These are phyloP conservation scores for Marasmius oreades DNA, from an alignment of 1,284 basidiomycete genomes.

Conservation along the genomic window DNA sequence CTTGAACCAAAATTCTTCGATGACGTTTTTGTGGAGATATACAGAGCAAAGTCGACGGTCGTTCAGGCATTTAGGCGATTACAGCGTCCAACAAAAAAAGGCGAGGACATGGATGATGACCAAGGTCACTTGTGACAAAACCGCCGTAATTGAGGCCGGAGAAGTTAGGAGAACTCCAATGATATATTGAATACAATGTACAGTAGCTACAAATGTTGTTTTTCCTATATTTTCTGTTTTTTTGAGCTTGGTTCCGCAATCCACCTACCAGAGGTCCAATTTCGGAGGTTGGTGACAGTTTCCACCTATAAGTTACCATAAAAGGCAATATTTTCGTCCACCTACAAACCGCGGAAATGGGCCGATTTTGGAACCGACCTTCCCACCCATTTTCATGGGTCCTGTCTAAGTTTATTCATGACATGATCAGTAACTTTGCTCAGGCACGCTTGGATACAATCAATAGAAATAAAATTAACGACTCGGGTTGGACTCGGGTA, in stretches of 20 bases:
- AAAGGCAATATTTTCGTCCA: too few species aligned
- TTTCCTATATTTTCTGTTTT: background rate
- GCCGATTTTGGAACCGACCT: background rate
- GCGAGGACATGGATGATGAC: background rate
- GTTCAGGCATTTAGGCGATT: background rate
- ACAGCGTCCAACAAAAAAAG: background rate
- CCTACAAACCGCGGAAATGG: background rate
- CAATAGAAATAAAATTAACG: too few species aligned
- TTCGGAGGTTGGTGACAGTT: background rate
- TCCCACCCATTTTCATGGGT: background rate
- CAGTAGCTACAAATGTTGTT: background rate
- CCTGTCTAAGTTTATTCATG: background rate
- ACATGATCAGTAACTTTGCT: too few species aligned
- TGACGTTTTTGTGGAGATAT: background rate
- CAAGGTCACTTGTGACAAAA: background rate
- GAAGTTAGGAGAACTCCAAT: background rate
- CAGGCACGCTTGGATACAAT: too few species aligned
- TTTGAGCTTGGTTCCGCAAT: too few species aligned
- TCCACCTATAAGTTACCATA: background rate
- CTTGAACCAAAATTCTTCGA: background rate
- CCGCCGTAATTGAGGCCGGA: background rate
- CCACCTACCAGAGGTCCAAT: too few species aligned
- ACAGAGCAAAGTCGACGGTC: background rate
- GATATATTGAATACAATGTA: background rate
- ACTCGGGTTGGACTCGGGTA: too few species aligned